These are phyloP conservation scores for Candida pini DNA, from an alignment of 805 yeast genomes.

Conservation along the genomic window DNA sequence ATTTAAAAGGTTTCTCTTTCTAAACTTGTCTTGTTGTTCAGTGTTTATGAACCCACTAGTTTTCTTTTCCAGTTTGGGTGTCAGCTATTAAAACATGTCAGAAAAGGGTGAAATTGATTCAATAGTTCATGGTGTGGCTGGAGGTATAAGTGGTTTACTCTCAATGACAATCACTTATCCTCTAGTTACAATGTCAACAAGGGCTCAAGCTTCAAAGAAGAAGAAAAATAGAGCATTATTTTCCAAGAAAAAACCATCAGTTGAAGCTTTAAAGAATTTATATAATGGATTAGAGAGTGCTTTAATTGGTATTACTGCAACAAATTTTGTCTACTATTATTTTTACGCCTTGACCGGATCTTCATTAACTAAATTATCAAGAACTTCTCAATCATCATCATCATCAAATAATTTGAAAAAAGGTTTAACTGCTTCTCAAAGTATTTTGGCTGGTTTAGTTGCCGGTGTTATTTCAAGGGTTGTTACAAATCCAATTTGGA, in stretches of 20 bases:
- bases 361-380: conserved; percentile 18
- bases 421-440: conserved; percentile 56
- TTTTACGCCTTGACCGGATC: conserved; percentile 67
- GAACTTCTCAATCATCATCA: conserved; percentile 3
- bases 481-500: conserved; percentile 89
- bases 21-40: too few relatives aligned
- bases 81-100: too few relatives aligned
- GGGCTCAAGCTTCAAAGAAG: conserved; percentile 68
- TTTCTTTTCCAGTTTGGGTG: too few relatives aligned
- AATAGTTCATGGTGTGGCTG: conserved; percentile 87
- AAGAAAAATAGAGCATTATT: conserved; percentile 10
- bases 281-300: conserved; percentile 89
- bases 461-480: conserved; percentile 85
- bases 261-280: conserved; percentile 62
- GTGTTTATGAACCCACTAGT: too few relatives aligned
- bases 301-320: conserved; percentile 74
- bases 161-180: conserved; percentile 89
- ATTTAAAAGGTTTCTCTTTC: too few relatives aligned
- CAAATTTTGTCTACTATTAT: conserved; percentile 87
- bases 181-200: conserved; percentile 75
- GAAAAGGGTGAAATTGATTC: conserved; percentile 32
- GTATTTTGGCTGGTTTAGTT: conserved; percentile 72
- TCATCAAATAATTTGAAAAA: conserved; percentile 6
- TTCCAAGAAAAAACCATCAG: conserved; percentile 7
- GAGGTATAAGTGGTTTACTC: conserved; percentile 89